Evolutionary conservation across 2,329 filamentous ascomycete species (phyloP), one percentile per base, ranked within the genome.

Genomic region (Cordyceps javanica): DNA sequence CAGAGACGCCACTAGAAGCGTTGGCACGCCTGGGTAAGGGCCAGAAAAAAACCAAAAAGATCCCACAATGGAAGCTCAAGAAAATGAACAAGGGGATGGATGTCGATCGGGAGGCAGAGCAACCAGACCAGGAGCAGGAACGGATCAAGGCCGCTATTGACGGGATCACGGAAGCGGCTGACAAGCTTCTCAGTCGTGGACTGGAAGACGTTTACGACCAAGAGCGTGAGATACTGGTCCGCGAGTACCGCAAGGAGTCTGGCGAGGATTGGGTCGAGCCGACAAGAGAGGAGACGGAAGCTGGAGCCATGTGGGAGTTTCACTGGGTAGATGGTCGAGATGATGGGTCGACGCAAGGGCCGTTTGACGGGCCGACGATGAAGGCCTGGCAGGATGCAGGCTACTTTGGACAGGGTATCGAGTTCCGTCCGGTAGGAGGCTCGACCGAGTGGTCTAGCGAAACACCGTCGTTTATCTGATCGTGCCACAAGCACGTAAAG

Each of bases 131-230:
- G 0, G 86, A 85, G 39, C 90, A 94, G 67, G 74, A 69, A 16
- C 80, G 81, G 60, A 83, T 92, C 62, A 90, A 86, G 68, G 79
- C 87, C 60, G 82, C 85, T 0, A 91, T 99, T 57, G 82, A 93
- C 66, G 79, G 82, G 48, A 89, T 99, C 61, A 97, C 94, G 0
- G 91, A 89, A 45, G 91, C 93, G 10, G 92, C 94, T 4, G 92
- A 97, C 72, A 88, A 89, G 61, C 78, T 99, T 0, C 82, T 97
- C 55, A 87, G 87, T 30, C 81, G 93, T 57, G 92, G 92, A 21
- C 85, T 93, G 62, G 83, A 86, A 2, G 91, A 97, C n/a, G 87
- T 97, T 51, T 99, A 97, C 73, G 91, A 97, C 59, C 82, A 87
- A 45, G 90, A 95, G 69, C 82, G 92, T 58, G 94, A 97, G 72